Conservation (phyloP, 345 rosid species). For the Microthlaspi erraticum region DNA sequence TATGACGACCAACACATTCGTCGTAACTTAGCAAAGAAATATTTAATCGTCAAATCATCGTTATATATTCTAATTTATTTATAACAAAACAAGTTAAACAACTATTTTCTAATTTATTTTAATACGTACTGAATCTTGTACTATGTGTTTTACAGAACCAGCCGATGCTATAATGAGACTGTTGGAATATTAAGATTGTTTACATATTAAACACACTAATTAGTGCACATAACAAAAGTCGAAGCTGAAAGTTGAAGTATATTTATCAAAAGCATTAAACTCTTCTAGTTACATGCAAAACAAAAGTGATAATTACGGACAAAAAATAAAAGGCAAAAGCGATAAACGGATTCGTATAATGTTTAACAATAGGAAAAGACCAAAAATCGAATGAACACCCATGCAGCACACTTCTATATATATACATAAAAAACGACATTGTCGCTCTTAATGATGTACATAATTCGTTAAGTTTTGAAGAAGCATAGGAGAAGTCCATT, state of each 20-base stretch:
- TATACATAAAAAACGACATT: conserved; percentile 1
- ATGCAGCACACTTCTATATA: not conserved
- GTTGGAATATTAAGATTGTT: not conserved
- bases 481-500: not conserved
- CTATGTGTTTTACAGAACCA: too few species aligned
- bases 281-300: conserved; percentile 15
- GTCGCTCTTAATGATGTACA: not conserved
- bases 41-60: too few species aligned
- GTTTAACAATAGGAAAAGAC: conserved; percentile 9
- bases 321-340: not conserved
- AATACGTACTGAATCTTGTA: too few species aligned
- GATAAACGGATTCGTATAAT: not conserved
- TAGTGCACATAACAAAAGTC: conserved; percentile 7
- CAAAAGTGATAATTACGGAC: not conserved
- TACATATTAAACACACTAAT: not conserved
- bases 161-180: too few species aligned
- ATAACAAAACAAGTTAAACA: too few species aligned
- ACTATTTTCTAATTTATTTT: too few species aligned
- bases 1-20: too few species aligned
- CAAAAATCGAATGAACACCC: not conserved
- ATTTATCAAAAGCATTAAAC: not conserved
- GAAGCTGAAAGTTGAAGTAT: not conserved
- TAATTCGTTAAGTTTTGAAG: not conserved
- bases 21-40: too few species aligned
- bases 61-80: too few species aligned